Conservation (phyloP, 2,329 filamentous ascomycete species). For the Cordyceps militaris region DNA sequence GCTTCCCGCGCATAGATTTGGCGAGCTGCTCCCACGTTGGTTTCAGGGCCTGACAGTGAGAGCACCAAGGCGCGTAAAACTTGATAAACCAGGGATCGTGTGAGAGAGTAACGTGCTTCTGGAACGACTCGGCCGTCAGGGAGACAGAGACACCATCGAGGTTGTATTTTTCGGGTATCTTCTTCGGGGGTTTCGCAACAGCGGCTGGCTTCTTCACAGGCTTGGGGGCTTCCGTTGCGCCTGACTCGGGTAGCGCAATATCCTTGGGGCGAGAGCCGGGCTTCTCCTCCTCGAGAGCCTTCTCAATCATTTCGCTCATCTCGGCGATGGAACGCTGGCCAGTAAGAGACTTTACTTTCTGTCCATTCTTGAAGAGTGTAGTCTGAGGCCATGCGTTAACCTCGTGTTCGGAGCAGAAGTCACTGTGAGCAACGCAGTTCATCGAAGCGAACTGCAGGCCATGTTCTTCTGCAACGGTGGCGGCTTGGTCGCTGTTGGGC, state of each 20-base stretch:
- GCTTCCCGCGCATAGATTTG: constrained; percentile 79
- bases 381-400: constrained; percentile 71
- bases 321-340: constrained; percentile 61
- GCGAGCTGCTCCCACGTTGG: constrained; percentile 85
- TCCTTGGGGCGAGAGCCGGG: constrained; percentile 70
- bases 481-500: constrained; percentile 45
- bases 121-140: constrained; percentile 79
- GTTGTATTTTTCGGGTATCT: constrained; percentile 40
- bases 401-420: constrained; percentile 63
- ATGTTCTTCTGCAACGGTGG: constrained; percentile 71
- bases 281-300: constrained; percentile 65
- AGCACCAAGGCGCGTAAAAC: constrained; percentile 97
- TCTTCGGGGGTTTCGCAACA: constrained; percentile 16
- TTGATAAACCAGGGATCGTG: constrained; percentile 97
- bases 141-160: constrained; percentile 65
- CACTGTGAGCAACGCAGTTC: constrained; percentile 78
- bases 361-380: constrained; percentile 71
- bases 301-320: constrained; percentile 67
- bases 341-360: constrained; percentile 53
- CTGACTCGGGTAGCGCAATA: constrained; percentile 63
- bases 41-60: constrained; percentile 88
- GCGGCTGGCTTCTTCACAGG: constrained; percentile 11
- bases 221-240: constrained; percentile 45
- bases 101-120: constrained; percentile 75
- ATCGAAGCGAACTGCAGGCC: constrained; percentile 81